Conservation (phyloP, 2,329 filamentous ascomycete genomes). For the Endothia cerciana region DNA sequence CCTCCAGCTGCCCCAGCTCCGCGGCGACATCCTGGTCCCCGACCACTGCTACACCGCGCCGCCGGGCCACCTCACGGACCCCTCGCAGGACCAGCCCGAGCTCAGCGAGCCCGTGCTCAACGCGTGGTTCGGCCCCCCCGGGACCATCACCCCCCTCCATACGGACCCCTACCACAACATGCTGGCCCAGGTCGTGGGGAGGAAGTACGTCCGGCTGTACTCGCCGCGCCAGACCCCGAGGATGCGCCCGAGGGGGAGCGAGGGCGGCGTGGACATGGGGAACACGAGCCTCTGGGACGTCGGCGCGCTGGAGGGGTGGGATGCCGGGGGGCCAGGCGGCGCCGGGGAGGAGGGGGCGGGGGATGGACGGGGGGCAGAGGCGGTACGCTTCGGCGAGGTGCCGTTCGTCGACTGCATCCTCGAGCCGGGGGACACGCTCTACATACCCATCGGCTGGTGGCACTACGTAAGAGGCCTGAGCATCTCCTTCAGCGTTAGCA, state of each 20-base stretch:
- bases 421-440: constrained; percentile 79
- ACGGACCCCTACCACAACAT: constrained; percentile 95
- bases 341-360: constrained; percentile 33
- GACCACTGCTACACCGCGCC: constrained; percentile 82
- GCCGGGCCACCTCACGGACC: constrained; percentile 54
- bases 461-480: constrained; percentile 89
- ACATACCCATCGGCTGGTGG: constrained; percentile 96
- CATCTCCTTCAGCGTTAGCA: constrained; percentile 91
- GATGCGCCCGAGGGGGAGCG: constrained; percentile 65
- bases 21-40: constrained; percentile 76
- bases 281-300: constrained; percentile 87
- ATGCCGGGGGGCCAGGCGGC: constrained; percentile 39
- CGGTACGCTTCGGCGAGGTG: constrained; percentile 58
- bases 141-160: constrained; percentile 90
- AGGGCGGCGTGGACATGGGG: constrained; percentile 82
- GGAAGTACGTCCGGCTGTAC: constrained; percentile 92
- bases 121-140: constrained; percentile 88
- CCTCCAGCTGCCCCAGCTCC: constrained; percentile 75
- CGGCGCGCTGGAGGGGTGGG: constrained; percentile 68
- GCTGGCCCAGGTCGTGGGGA: constrained; percentile 83
- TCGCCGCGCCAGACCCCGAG: constrained; percentile 62
- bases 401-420: constrained; percentile 78
- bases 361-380: constrained; percentile 42
- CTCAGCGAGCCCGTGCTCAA: constrained; percentile 70
- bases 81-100: constrained; percentile 42